A percentile compares a stretch with the other conserved stretches of the same genome.
Conservation (phyloP, 75 land plant genomes). For the Isoetes taiwanensis region DNA sequence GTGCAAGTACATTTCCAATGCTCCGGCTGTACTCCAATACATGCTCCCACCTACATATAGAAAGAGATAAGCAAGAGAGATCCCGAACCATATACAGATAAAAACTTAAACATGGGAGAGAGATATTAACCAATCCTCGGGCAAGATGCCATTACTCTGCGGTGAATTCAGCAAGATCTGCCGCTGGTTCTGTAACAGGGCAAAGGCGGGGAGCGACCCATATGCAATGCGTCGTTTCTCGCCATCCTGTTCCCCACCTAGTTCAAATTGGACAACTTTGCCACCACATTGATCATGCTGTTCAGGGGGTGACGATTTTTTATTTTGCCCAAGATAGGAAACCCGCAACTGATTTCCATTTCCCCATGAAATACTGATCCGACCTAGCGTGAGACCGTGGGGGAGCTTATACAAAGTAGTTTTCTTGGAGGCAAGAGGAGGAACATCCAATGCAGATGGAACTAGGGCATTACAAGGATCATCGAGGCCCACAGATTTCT, state of each 20-base stretch:
- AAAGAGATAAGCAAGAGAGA: neutral
- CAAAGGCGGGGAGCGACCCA: constrained; percentile 40
- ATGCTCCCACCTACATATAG: constrained; percentile 67
- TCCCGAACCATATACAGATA: neutral
- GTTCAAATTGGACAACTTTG: constrained; percentile 11
- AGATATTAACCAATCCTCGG: neutral
- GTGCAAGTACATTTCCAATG: constrained; percentile 45
- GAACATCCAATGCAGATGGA: no score
- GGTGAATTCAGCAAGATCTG: constrained; percentile 17
- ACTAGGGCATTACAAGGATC: no score
- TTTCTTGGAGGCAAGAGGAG: no score
- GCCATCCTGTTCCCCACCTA: constrained; percentile 16
- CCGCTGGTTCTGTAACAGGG: constrained; percentile 40
- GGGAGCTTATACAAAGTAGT: no score
- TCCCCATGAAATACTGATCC: constrained; percentile 42
- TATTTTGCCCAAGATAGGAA: constrained; percentile 24
- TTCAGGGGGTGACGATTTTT: neutral
- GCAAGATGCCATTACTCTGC: constrained; percentile 12
- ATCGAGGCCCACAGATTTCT: no score
- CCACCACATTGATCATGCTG: constrained; percentile 35
- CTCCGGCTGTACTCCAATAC: constrained; percentile 69
- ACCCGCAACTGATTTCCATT: constrained; percentile 53
- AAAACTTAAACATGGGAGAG: neutral
- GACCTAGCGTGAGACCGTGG: no score
- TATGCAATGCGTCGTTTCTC: constrained; percentile 41